Evolutionary conservation across 2,329 filamentous ascomycete genomes (phyloP).

Genomic region (Didymella pomorum): DNA sequence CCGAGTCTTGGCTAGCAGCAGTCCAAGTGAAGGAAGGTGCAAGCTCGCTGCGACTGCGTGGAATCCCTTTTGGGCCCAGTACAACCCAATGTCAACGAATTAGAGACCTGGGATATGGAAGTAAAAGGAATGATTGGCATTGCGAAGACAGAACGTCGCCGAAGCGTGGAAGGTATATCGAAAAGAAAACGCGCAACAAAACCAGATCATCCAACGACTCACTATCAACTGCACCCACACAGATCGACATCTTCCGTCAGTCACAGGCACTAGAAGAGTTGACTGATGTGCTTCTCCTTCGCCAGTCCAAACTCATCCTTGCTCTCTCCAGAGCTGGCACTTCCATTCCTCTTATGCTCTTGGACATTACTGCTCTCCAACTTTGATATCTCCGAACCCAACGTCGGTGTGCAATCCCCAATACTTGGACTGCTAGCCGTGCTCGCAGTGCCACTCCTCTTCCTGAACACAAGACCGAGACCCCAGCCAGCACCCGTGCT

Average conservation of each 20-base stretch:
- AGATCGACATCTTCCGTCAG: background rate
- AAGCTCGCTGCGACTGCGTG: background rate
- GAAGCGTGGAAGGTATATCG: background rate
- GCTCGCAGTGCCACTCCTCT: conserved; percentile 17
- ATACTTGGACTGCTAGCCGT: conserved; percentile 16
- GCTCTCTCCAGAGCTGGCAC: conserved; percentile 1
- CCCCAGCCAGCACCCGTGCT: conserved; percentile 20
- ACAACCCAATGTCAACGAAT: background rate
- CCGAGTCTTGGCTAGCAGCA: background rate
- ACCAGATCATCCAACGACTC: background rate
- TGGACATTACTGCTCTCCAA: conserved; percentile 9
- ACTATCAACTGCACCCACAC: background rate
- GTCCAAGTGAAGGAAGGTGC: background rate
- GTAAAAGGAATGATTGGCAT: background rate
- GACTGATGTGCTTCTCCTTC: conserved; percentile 10
- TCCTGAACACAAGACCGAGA: conserved; percentile 18
- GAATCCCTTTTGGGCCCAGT: background rate
- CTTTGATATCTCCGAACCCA: conserved; percentile 13
- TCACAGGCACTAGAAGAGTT: conserved; percentile 17
- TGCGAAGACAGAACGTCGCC: background rate
- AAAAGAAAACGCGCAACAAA: background rate
- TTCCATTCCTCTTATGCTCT: conserved; percentile 17
- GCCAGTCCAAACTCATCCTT: conserved; percentile 20
- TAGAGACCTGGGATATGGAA: background rate
- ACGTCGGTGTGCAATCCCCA: conserved; percentile 12